Evolutionary conservation across 1,284 basidiomycete species (phyloP), one percentile per base, ranked within the genome.

Genomic region (Exsudoporus floridanus): DNA sequence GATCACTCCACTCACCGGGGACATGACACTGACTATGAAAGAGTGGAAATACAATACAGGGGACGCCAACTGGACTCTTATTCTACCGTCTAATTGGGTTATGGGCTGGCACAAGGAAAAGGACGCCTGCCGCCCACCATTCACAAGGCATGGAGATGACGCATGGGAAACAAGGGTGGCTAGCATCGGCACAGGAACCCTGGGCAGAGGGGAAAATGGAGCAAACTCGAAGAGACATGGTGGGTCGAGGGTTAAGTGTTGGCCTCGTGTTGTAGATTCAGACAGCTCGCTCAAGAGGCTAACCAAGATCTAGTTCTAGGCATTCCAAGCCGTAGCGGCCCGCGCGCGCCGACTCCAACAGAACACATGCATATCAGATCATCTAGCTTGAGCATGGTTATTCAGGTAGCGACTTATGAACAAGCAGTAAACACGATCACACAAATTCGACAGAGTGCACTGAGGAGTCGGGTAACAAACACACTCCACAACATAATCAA

Each of bases 41-140:
- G 56, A 43, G 50, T 46, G 51, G 30, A 58, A 57, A 55, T 40
- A 46, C 33, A 48, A 45, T 44, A 14, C 31, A 35, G 38, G 21
- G 41, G 44, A 42, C 14, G 36, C 35, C 42, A 23, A 38, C 37
- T 28, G 47, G 19, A 45, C 48, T 58, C 67, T 70, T 70, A 69
- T 70, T 72, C 64, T 69, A 71, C 45, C 43, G 27, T 49, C 37
- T 37, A 44, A 56, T 47, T 52, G 70, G 70, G 67, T 56, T 64
- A 12, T 59, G 67, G 62, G 69, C 67, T 60, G 56, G 59, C 33
- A 48, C 27, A 54, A 35, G 41, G 48, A 43, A 35, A 42, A 42
- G 25, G 41, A 52, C 40, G 49, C 53, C 40, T 62, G 60, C 41
- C 18, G 30, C 39, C 37, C 39, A 47, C 46, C 41, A 46, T 49